Base-by-base conservation (phyloP, 1,284 basidiomycete species). In the Leccinum pachyderme region DNA sequence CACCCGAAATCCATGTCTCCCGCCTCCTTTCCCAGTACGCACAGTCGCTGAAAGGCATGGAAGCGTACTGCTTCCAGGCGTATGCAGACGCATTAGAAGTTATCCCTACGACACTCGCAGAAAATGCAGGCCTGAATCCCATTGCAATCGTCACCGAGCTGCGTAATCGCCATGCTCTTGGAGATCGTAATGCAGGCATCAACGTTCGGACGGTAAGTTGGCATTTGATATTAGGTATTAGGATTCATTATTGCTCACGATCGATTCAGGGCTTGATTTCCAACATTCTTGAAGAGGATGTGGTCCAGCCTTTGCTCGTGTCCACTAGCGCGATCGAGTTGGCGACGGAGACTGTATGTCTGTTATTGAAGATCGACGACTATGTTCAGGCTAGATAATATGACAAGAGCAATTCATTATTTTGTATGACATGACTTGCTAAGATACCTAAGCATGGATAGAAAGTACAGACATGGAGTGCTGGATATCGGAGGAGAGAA, bases 1-100 rank as follows among this genome's bases (percentile, higher is more conserved):
- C 97, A 24, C 97, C 97, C 28, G 97, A 99, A 75, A 97, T 99
- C 65, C 94, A 99, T 72, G 90, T 98, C 52, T 98, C 97, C n/a
- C 86, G 95, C 41, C 77, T 92, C 60, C 81, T 99, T 37, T 89
- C 93, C 5, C 92, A 98, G 72, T 86, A 97, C 67, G 89, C 95
- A 5, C 93, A 97, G 65, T 91, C 94, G 0, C 82, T 99, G 62
- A 97, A 91, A 74, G 96, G 97, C 52, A 98, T 98, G 90, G 95
- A 99, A 75, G 93, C 95, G 7, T 99, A 99, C 75, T 98, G 97
- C 74, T 98, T 96, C 87, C 92, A 97, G 70, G 95, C 95, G 4
- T 99, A 95, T 66, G 95, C 97, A 35, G 97, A 99, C 70, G 95
- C 97, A 5, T 83, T 99, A 55, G 97, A 99, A 75, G 89, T 99